Evolutionary conservation across 208 protist species (phyloP).

Genomic region (Trypanosoma avium): DNA sequence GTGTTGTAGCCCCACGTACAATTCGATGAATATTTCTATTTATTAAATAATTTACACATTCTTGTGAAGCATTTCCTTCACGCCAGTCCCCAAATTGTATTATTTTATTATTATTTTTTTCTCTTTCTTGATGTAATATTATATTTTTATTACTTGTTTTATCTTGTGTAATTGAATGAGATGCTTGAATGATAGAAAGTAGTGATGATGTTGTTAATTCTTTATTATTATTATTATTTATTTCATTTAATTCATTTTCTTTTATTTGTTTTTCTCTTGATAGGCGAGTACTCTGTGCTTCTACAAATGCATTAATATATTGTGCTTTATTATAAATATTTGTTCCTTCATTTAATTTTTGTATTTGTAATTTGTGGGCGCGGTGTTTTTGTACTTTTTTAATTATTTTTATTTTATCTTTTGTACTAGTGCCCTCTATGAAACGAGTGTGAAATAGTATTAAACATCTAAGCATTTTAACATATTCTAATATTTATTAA

Average conservation of each 20-base stretch:
- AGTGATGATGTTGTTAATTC: too few relatives aligned
- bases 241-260: constrained; percentile 4
- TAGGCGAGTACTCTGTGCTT: constrained; percentile 46
- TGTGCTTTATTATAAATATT: constrained; percentile 60
- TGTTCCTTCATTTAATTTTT: constrained; percentile 17
- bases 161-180: not conserved
- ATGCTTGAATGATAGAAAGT: constrained; percentile 4
- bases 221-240: too few relatives aligned
- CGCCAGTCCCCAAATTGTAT: constrained; percentile 27
- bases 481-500: too few relatives aligned
- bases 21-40: constrained; percentile 32
- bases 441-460: too few relatives aligned
- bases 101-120: not conserved
- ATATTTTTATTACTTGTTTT: not conserved
- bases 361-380: not conserved
- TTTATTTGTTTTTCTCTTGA: constrained; percentile 1
- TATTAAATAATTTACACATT: constrained; percentile 16
- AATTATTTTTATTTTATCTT: constrained; percentile 19
- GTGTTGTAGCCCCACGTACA: constrained; percentile 30
- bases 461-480: too few relatives aligned
- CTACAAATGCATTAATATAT: constrained; percentile 69
- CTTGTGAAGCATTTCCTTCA: constrained; percentile 9
- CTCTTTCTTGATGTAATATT: not conserved
- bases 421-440: too few relatives aligned
- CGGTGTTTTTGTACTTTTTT: constrained; percentile 18